Evolutionary conservation across 805 yeast genomes (phyloP).

Genomic region (Suhomyces canberraensis): DNA sequence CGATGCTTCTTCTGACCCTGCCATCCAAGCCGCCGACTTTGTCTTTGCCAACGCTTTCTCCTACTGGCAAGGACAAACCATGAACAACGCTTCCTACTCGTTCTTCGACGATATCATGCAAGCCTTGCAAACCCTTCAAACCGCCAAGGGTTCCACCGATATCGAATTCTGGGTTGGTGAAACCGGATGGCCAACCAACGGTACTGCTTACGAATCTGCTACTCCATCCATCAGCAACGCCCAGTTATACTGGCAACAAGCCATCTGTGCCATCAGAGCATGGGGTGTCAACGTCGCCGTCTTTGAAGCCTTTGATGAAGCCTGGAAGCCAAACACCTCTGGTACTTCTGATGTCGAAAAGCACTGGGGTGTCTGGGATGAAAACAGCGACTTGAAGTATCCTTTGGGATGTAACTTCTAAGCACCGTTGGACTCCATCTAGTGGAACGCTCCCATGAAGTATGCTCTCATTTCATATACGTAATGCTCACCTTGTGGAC

Average conservation of each 20-base stretch:
- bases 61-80: slow-evolving; percentile 97
- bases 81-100: slow-evolving; percentile 78
- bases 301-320: slow-evolving; percentile 94
- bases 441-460: too few species aligned
- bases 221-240: slow-evolving; percentile 75
- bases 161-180: slow-evolving; percentile 94
- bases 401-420: slow-evolving; percentile 33
- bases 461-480: too few species aligned
- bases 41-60: slow-evolving; percentile 94
- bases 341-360: slow-evolving; percentile 85
- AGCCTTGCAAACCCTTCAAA: slow-evolving; percentile 85
- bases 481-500: too few species aligned
- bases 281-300: slow-evolving; percentile 94
- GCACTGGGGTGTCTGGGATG: slow-evolving; percentile 89
- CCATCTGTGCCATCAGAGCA: slow-evolving; percentile 88
- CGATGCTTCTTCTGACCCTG: slow-evolving; percentile 69
- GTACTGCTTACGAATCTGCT: slow-evolving; percentile 66
- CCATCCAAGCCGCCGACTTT: slow-evolving; percentile 77
- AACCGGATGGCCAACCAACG: slow-evolving; percentile 95
- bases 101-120: slow-evolving; percentile 98
- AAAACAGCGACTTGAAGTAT: slow-evolving; percentile 41
- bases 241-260: slow-evolving; percentile 76
- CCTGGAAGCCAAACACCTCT: slow-evolving; percentile 91
- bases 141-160: slow-evolving; percentile 81
- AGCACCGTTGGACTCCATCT: too few species aligned